phyloP scores from a whole-genome alignment of 768 basidiomycete genomes.

The Agrocybe praecox region DNA sequence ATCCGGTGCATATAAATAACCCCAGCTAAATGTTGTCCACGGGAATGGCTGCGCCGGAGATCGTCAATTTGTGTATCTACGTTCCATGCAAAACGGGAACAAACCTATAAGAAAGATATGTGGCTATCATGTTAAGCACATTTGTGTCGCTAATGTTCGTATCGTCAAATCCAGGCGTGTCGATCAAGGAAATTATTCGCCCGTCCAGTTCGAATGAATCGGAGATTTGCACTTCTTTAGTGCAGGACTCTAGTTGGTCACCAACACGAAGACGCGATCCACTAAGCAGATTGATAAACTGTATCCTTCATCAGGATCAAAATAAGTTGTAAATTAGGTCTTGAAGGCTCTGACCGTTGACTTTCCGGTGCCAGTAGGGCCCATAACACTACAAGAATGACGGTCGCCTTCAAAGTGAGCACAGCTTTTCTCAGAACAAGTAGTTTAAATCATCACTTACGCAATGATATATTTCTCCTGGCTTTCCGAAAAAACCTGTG shows the following conservation, averaged over 20 bases:
- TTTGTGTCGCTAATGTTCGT: slow-evolving; percentile 48
- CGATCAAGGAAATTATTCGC: slow-evolving; percentile 46
- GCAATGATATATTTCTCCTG: slow-evolving; percentile 14
- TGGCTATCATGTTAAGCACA: slow-evolving; percentile 50
- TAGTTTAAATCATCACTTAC: slow-evolving; percentile 1
- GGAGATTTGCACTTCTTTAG: slow-evolving; percentile 43
- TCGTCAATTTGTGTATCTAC: background rate
- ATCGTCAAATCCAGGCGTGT: slow-evolving; percentile 66
- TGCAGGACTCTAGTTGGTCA: slow-evolving; percentile 51
- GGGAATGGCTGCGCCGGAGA: slow-evolving; percentile 25
- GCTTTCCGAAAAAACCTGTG: slow-evolving; percentile 14
- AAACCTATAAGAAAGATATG: slow-evolving; percentile 36
- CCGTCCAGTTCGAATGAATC: slow-evolving; percentile 45
- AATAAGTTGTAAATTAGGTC: background rate
- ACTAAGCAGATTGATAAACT: slow-evolving; percentile 60
- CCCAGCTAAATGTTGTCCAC: slow-evolving; percentile 45
- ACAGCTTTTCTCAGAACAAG: too few relatives aligned
- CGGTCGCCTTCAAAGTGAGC: background rate
- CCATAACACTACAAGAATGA: slow-evolving; percentile 33
- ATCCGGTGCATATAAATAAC: slow-evolving; percentile 62
- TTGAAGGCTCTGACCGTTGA: slow-evolving; percentile 27
- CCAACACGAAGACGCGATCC: slow-evolving; percentile 50
- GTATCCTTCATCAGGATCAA: background rate
- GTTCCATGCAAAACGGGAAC: background rate
- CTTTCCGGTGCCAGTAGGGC: slow-evolving; percentile 41